Base-by-base conservation (phyloP, 2,329 filamentous ascomycete species). In the Lachnellula suecica region DNA sequence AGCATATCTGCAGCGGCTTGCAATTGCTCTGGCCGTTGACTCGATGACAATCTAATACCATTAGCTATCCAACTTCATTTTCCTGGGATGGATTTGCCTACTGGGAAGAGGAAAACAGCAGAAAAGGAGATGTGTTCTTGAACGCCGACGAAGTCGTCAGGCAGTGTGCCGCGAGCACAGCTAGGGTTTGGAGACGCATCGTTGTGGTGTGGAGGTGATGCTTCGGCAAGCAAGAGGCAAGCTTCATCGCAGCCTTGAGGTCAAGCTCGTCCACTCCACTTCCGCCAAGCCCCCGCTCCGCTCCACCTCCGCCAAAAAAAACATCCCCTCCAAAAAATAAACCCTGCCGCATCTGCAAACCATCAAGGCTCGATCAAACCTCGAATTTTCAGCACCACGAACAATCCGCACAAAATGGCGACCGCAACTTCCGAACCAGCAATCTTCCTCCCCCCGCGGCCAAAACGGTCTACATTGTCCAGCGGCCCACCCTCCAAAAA, bases 121-220 rank as follows among this genome's bases (percentile, higher is more conserved):
- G 81, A 71, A 96, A 94, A 17, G 94, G 93, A 49, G 90, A 92
- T 2, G 92, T 91, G 71, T 96, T 87, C 58, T 83, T 84, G 70
- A 96, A 94, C 23, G 90, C 92, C 56, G 83, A 75, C 41, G 79
- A 84, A 22, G 78, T 77, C 54, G 81, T 78, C 60, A 81, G 77
- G 63, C 82, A 71, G 59, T n/a, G n/a, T n/a, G 78, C 78, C 66
- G 82, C 71, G 46, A 81, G 67, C 54, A 75, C 71, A 65, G 79
- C 65, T 66, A 73, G 68, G 8, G 37, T 40, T n/a, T 6, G 78
- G 65, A 78, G 66, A 75, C 78, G 81, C 83, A 85, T 86, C 58
- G 62, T 72, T 59, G 53, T 29, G 29, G 40, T 22, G 47, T 47
- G 55, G 43, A 50, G 54, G 51, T 50, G 49, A 56, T 54, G 51